Base-by-base conservation (phyloP, 2,329 filamentous ascomycete genomes). In the Epichloe sylvatica region DNA sequence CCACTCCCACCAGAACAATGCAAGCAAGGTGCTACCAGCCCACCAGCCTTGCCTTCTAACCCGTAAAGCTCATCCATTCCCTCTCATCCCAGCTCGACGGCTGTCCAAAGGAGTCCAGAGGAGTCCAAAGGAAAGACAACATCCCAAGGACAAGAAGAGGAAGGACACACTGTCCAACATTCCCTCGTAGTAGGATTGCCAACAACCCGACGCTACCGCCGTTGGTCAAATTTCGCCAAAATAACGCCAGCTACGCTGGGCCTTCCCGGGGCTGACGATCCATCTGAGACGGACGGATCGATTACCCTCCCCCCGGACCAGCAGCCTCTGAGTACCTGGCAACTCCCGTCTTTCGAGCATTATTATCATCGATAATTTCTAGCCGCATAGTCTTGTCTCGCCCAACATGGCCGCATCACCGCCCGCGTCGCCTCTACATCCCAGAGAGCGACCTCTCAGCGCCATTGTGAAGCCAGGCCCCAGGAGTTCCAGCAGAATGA, bases 401-500 rank as follows among this genome's bases (percentile, higher is more conserved):
- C 58, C 51, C 58, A 60, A 58, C 57, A 85, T 85, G 81, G 78
- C 80, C 61, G 74, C 73, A 65, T 85, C 83, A 66, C 83, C 82
- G 67, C 84, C 84, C 64, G 74, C 70, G 53, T 88, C 84, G 63
- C 83, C 74, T 62, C 68, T 72, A 62, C 65, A 68, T 54, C 57
- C 68, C 53, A 70, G 76, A 56, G 77, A 80, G 66, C 79, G 88
- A 66, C 88, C 89, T 49, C 74, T 87, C 74, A 94, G 86, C 71
- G 83, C 80, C 64, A 82, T 94, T 73, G 79, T 89, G 61, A 81
- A 84, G 60, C 77, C 86, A 43, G 75, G 84, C 41, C 76, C 73
- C 21, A 68, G 87, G 64, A 92, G 86, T 64, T 86, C 76, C 58
- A 94, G 88, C 69, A 85, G 90, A 58, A 74, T 94, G 76, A 94